phyloP scores from a whole-genome alignment of 345 rosid species.

The Camelina hispida region DNA sequence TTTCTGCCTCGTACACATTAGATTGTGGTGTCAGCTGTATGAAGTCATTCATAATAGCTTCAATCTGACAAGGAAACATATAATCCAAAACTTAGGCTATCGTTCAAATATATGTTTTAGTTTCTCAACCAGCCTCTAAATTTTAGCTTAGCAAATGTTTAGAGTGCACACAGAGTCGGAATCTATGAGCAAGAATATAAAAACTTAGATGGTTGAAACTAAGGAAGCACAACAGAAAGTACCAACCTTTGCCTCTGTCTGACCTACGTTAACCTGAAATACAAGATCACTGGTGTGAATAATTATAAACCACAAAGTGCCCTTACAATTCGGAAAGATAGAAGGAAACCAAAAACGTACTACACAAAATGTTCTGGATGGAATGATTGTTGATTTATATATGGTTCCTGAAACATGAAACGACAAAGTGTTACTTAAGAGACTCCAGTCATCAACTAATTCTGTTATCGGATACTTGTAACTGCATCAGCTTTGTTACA shows the following conservation, averaged over 20 bases:
- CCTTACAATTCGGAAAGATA: constrained; percentile 14
- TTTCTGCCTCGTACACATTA: constrained; percentile 84
- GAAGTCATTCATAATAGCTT: constrained; percentile 93
- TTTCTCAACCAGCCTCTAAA: constrained; percentile 16
- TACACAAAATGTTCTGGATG: constrained; percentile 89
- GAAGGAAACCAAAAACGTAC: constrained; percentile 53
- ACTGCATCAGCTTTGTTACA: background rate
- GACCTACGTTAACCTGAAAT: constrained; percentile 86
- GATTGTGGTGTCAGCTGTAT: constrained; percentile 87
- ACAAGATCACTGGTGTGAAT: constrained; percentile 20
- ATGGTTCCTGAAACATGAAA: constrained; percentile 79
- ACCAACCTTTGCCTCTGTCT: constrained; percentile 88
- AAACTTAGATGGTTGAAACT: constrained; percentile 8
- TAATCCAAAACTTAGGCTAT: constrained; percentile 25
- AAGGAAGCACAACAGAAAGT: constrained; percentile 24
- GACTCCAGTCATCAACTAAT: constrained; percentile 11
- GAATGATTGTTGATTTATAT: constrained; percentile 81
- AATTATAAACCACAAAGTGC: constrained; percentile 2
- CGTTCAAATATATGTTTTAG: background rate
- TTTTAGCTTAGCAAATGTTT: background rate
- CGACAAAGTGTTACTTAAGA: constrained; percentile 34
- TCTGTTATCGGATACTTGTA: constrained; percentile 3
- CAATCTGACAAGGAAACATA: constrained; percentile 59
- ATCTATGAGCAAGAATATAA: constrained; percentile 11
- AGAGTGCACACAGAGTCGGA: background rate